phyloP scores from a whole-genome alignment of 805 yeast genomes.

The Candida insectorum region DNA sequence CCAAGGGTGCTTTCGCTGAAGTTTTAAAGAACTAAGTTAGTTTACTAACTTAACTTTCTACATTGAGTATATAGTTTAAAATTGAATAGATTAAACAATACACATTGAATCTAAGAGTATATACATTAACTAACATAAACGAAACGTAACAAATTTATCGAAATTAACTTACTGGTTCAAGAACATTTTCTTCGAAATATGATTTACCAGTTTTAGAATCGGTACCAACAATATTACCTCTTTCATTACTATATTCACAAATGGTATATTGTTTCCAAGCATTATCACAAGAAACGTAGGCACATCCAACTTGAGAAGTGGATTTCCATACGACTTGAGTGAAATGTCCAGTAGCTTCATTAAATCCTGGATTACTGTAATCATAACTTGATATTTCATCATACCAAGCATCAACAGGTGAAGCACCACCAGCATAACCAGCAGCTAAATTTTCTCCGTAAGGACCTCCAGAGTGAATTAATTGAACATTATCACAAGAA shows the following conservation, averaged over 20 bases:
- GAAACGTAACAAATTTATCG: constrained; percentile 1
- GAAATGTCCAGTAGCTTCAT: constrained; percentile 67
- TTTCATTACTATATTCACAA: constrained; percentile 58
- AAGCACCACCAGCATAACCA: constrained; percentile 53
- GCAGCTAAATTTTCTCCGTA: constrained; percentile 80
- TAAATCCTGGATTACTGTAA: constrained; percentile 49
- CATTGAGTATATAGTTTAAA: constrained; percentile 5
- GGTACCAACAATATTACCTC: constrained; percentile 49
- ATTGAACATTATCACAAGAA: constrained; percentile 55
- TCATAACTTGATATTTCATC: constrained; percentile 56
- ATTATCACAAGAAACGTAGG: constrained; percentile 43
- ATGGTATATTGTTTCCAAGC: constrained; percentile 60
- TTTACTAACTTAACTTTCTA: not conserved
- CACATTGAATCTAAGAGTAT: not conserved
- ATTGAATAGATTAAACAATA: constrained; percentile 9
- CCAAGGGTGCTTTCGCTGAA: constrained; percentile 67
- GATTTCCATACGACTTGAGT: constrained; percentile 74
- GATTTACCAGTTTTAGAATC: constrained; percentile 26
- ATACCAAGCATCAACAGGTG: constrained; percentile 75
- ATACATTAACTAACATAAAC: constrained; percentile 1
- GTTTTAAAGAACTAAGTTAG: constrained; percentile 52
- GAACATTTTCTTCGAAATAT: constrained; percentile 44
- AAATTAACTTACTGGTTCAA: constrained; percentile 25
- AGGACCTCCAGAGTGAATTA: constrained; percentile 61
- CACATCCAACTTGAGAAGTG: constrained; percentile 66